Evolutionary conservation across 257 asterid genomes (phyloP).

Genomic region (Leonotis leonurus): DNA sequence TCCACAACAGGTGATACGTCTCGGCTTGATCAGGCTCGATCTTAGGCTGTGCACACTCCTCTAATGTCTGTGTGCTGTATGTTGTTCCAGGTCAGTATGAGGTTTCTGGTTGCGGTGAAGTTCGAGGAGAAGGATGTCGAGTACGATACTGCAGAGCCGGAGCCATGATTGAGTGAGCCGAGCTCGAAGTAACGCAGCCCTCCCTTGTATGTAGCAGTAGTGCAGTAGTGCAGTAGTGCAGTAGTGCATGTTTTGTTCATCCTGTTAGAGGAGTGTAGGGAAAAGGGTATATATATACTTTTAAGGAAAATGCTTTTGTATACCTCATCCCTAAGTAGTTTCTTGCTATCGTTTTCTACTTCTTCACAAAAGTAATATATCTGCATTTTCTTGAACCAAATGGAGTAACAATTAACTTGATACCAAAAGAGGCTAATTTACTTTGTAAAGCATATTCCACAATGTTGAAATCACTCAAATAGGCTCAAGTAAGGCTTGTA

Average conservation of each 20-base stretch:
- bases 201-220: no score
- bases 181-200: background rate
- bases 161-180: background rate
- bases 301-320: no score
- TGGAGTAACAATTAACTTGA: no score
- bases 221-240: background rate
- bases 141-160: constrained; percentile 37
- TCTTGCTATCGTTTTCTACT: no score
- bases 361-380: no score
- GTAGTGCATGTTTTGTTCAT: background rate
- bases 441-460: no score
- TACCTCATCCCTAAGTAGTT: no score
- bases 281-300: background rate
- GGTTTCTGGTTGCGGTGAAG: constrained; percentile 72
- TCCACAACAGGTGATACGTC: constrained; percentile 54
- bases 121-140: constrained; percentile 64
- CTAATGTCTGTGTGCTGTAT: background rate
- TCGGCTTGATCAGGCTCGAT: background rate
- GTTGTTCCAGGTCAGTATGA: constrained; percentile 46
- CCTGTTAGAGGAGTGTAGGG: background rate
- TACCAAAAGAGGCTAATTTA: no score
- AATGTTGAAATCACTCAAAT: no score
- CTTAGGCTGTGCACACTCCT: background rate
- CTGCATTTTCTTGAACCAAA: no score
- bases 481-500: no score